These are phyloP conservation scores for Paraconiothyrium sp. DNA, from an alignment of 2,329 filamentous ascomycete genomes.

Conservation along the genomic window DNA sequence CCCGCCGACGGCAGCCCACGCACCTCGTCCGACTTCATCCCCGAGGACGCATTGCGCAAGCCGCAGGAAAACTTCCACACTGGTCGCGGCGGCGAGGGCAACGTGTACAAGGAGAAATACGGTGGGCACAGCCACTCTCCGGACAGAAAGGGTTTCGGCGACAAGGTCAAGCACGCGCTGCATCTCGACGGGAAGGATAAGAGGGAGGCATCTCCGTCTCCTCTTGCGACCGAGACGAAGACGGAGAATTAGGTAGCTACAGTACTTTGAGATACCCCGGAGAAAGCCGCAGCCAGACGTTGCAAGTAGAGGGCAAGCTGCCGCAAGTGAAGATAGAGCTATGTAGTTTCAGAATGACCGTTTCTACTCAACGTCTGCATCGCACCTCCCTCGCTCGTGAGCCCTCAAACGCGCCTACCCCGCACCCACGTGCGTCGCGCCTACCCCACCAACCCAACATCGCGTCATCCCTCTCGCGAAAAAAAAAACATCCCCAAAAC, in stretches of 20 bases:
- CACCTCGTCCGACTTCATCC: slow-evolving; percentile 54
- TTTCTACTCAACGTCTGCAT: background rate
- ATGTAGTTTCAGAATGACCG: background rate
- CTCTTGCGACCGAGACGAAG: slow-evolving; percentile 36
- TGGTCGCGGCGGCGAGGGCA: slow-evolving; percentile 59
- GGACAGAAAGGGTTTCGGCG: slow-evolving; percentile 50
- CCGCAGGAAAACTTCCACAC: slow-evolving; percentile 58
- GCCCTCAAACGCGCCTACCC: background rate
- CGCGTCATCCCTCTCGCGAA: slow-evolving; percentile 17
- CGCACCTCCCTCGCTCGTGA: background rate
- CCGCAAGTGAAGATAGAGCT: background rate
- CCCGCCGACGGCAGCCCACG: slow-evolving; percentile 35
- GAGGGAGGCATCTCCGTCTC: slow-evolving; percentile 44
- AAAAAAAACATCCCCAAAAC: slow-evolving; percentile 10
- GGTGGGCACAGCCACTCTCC: slow-evolving; percentile 54
- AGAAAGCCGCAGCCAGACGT: background rate
- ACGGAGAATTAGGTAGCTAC: slow-evolving; percentile 18
- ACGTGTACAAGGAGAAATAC: slow-evolving; percentile 59
- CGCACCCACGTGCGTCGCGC: slow-evolving; percentile 11
- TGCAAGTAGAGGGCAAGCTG: too few species aligned
- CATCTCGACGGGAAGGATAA: slow-evolving; percentile 47
- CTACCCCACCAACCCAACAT: slow-evolving; percentile 8
- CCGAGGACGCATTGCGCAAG: slow-evolving; percentile 53
- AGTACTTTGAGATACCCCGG: slow-evolving; percentile 32
- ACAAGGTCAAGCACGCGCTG: slow-evolving; percentile 57